phyloP scores from a whole-genome alignment of 176 grass and related monocot genomes.

The Zoysia japonica region DNA sequence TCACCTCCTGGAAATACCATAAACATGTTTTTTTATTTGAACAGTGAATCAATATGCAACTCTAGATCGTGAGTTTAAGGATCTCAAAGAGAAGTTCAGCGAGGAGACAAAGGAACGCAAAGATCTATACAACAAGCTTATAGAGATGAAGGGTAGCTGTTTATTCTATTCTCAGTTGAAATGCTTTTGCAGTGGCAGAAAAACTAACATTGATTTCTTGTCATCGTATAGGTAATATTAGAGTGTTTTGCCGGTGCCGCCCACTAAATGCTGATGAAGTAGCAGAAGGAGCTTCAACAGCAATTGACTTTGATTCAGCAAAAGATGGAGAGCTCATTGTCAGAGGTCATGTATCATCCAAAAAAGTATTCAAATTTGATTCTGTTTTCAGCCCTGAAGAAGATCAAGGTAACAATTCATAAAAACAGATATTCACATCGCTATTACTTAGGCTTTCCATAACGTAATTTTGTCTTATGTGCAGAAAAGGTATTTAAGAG shows the following conservation, averaged over 20 bases:
- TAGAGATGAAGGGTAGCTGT: constrained; percentile 74
- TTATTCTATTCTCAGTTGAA: background rate
- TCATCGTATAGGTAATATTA: constrained; percentile 68
- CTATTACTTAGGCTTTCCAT: constrained; percentile 20
- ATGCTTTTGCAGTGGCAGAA: background rate
- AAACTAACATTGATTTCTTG: background rate
- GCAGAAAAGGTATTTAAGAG: constrained; percentile 82
- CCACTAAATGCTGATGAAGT: constrained; percentile 83
- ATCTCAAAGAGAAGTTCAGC: constrained; percentile 69
- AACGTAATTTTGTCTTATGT: constrained; percentile 8
- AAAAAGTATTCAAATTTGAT: constrained; percentile 88
- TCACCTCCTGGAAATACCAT: background rate
- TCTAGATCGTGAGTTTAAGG: constrained; percentile 67
- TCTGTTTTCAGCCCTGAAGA: constrained; percentile 83
- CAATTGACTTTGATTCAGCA: constrained; percentile 77
- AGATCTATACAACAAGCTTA: constrained; percentile 87
- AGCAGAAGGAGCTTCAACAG: constrained; percentile 57
- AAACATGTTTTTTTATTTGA: constrained; percentile 13
- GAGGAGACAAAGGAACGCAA: constrained; percentile 79
- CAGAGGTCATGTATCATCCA: constrained; percentile 82
- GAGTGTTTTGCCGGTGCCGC: constrained; percentile 93
- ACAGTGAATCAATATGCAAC: constrained; percentile 64
- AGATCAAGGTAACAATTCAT: constrained; percentile 64
- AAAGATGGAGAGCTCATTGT: constrained; percentile 92
- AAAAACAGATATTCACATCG: background rate